These are phyloP conservation scores for Gloeopeniophorella convolvens DNA, from an alignment of 768 basidiomycete species.

Conservation along the genomic window DNA sequence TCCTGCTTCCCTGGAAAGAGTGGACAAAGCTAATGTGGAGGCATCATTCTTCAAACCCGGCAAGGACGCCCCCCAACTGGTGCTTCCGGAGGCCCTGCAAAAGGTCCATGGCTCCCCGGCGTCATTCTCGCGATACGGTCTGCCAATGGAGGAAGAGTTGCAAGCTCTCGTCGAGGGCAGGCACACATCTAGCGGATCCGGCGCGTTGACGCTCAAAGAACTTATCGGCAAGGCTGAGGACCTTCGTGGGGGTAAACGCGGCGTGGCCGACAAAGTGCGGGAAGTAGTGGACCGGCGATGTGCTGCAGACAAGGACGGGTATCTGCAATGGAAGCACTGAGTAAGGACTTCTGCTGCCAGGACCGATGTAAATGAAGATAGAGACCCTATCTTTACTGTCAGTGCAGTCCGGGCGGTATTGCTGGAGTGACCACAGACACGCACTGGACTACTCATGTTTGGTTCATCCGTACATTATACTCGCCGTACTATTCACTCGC, in stretches of 20 bases:
- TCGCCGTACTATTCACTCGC: too few species aligned
- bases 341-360: constrained; percentile 1
- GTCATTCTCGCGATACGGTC: constrained; percentile 37
- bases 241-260: constrained; percentile 44
- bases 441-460: too few species aligned
- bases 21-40: constrained; percentile 48
- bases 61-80: constrained; percentile 29
- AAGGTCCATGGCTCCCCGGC: constrained; percentile 20
- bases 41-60: constrained; percentile 60
- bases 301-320: constrained; percentile 47
- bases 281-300: constrained; percentile 73
- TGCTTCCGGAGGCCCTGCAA: constrained; percentile 22
- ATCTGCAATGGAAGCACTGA: constrained; percentile 50
- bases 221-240: constrained; percentile 50
- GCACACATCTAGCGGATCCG: constrained; percentile 53
- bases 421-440: too few species aligned
- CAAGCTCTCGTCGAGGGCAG: constrained; percentile 57
- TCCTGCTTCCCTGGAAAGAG: constrained; percentile 55
- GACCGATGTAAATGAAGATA: too few species aligned
- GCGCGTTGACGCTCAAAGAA: constrained; percentile 56
- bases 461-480: too few species aligned
- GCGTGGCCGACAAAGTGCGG: constrained; percentile 67
- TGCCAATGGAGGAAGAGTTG: constrained; percentile 79
- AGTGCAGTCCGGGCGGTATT: too few species aligned
- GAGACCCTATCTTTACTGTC: too few species aligned